Conservation (phyloP, 306 rosid genomes). For the Begonia loranthoides region DNA sequence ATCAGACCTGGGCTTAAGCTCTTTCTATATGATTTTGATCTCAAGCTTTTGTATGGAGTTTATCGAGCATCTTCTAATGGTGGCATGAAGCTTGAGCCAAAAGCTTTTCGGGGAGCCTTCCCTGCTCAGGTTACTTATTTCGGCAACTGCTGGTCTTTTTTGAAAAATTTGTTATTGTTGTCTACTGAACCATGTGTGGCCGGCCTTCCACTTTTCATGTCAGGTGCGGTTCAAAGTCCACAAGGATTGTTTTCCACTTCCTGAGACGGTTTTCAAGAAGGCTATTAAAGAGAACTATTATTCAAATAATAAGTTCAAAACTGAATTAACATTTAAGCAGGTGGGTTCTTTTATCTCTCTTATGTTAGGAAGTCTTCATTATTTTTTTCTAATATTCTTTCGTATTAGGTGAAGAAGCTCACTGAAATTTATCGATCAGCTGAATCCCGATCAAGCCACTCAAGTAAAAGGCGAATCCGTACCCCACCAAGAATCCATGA, state of each 20-base stretch:
- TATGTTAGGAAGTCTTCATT: constrained; percentile 2
- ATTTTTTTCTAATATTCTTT: constrained; percentile 8
- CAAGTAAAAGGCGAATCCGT: constrained; percentile 14
- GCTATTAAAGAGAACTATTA: constrained; percentile 77
- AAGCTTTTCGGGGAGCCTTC: constrained; percentile 74
- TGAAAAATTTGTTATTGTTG: constrained; percentile 1
- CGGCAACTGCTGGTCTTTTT: constrained; percentile 5
- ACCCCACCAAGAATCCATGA: constrained; percentile 23
- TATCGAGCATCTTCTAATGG: constrained; percentile 74
- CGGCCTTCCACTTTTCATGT: constrained; percentile 14
- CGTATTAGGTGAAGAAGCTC: constrained; percentile 63
- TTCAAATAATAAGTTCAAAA: constrained; percentile 55
- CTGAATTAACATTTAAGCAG: constrained; percentile 62
- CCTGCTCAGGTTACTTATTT: constrained; percentile 70
- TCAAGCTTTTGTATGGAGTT: constrained; percentile 73
- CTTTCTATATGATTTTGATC: constrained; percentile 84
- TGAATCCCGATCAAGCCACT: constrained; percentile 12
- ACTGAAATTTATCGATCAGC: constrained; percentile 53
- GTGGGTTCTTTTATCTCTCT: constrained; percentile 21
- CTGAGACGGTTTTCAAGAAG: constrained; percentile 62
- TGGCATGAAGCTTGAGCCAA: constrained; percentile 73
- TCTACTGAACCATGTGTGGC: constrained; percentile 4
- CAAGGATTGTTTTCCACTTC: constrained; percentile 72
- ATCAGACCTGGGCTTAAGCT: constrained; percentile 67
- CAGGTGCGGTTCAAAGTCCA: constrained; percentile 70